phyloP scores from a whole-genome alignment of 2,329 filamentous ascomycete species.

The Talaromyces sp. region DNA sequence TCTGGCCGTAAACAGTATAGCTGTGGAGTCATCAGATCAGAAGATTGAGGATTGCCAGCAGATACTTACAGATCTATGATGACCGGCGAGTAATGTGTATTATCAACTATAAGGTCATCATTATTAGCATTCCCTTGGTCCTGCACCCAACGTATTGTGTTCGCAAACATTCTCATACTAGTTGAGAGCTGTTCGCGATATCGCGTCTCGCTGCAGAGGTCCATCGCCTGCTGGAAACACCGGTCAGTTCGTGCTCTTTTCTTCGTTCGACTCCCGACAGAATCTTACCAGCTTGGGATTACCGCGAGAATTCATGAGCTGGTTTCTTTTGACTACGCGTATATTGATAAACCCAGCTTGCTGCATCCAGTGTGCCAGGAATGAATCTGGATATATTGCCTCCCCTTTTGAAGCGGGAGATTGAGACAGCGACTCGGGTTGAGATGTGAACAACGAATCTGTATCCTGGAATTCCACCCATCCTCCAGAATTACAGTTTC shows the following conservation, averaged over 20 bases:
- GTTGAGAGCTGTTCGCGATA: neutral
- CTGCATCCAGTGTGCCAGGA: constrained; percentile 15
- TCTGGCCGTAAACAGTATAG: constrained; percentile 19
- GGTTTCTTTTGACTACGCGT: constrained; percentile 7
- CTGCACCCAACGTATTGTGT: neutral
- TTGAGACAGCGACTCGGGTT: neutral
- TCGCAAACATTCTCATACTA: neutral
- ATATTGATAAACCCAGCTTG: constrained; percentile 17
- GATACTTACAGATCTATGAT: constrained; percentile 13
- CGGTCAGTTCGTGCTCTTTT: neutral
- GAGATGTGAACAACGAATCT: neutral
- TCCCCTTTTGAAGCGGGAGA: neutral
- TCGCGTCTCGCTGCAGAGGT: neutral
- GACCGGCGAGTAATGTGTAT: neutral
- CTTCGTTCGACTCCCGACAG: neutral
- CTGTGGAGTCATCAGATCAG: neutral
- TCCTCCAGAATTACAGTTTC: constrained; percentile 16
- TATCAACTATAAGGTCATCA: neutral
- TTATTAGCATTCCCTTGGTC: neutral
- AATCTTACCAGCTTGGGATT: constrained; percentile 2
- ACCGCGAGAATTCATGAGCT: neutral
- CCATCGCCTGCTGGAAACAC: neutral
- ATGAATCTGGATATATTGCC: neutral
- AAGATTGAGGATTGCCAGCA: neutral
- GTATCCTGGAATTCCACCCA: constrained; percentile 20